phyloP scores from a whole-genome alignment of 1,139 yeast genomes.

The Hyphopichia fennica region DNA sequence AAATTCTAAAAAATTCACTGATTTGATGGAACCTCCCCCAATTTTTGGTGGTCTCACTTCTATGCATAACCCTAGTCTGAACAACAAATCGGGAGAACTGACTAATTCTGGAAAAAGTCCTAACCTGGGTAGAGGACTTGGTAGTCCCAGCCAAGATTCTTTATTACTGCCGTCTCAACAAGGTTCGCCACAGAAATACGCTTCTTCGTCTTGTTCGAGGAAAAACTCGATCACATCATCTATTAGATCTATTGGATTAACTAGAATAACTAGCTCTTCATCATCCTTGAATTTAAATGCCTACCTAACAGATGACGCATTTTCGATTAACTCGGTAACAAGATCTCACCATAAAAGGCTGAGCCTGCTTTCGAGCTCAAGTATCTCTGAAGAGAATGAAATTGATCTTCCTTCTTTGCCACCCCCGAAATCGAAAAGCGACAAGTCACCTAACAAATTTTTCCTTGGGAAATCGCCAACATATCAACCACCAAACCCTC shows the following conservation, averaged over 20 bases:
- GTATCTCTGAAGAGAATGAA: slow-evolving; percentile 11
- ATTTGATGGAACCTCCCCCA: slow-evolving; percentile 41
- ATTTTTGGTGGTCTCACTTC: slow-evolving; percentile 19
- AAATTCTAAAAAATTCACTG: slow-evolving; percentile 17
- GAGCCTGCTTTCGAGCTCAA: slow-evolving; percentile 7
- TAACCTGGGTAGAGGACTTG: not conserved
- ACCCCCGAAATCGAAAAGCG: not conserved
- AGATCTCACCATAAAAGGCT: slow-evolving; percentile 4
- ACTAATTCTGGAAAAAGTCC: not conserved
- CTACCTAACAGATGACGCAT: slow-evolving; percentile 40
- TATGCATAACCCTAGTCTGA: slow-evolving; percentile 2
- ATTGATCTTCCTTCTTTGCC: not conserved
- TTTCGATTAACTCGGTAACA: slow-evolving; percentile 9
- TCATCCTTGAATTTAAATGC: slow-evolving; percentile 47
- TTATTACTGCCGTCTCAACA: not conserved
- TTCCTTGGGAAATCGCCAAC: not conserved
- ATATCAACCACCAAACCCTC: not conserved
- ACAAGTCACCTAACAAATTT: not conserved
- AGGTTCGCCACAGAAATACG: not conserved
- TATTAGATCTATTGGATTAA: slow-evolving; percentile 22
- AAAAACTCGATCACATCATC: slow-evolving; percentile 26
- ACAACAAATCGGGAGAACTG: not conserved
- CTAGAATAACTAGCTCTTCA: slow-evolving; percentile 41
- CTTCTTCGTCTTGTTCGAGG: slow-evolving; percentile 4
- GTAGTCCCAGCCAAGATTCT: not conserved